Conservation (phyloP, 129 eudicot genomes). For the sunflower (Helianthus annuus) region HanXRQr2.0-SUNRISE NC_035435.2:122546820-122547319, state of each 20-base stretch:
- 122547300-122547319: no score
- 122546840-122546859: neutral
- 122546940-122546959: neutral
- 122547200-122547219: neutral
- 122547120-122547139: slow-evolving; percentile 79
- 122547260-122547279: neutral
- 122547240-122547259: neutral
- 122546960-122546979: neutral
- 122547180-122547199: neutral
- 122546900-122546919: neutral
- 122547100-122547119: slow-evolving; percentile 58
- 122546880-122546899: neutral
- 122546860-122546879: neutral
- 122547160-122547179: neutral
- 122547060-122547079: slow-evolving; percentile 78
- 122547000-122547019: neutral
- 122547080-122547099: slow-evolving; percentile 48
- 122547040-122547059: slow-evolving; percentile 34
- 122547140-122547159: slow-evolving; percentile 60
- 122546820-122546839: slow-evolving; percentile 9
- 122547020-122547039: neutral
- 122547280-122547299: neutral
- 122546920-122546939: neutral
- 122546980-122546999: neutral
- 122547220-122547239: neutral